These are phyloP conservation scores for Flaveria linearis DNA, from an alignment of 129 eudicot genomes.

Conservation along the genomic window DNA sequence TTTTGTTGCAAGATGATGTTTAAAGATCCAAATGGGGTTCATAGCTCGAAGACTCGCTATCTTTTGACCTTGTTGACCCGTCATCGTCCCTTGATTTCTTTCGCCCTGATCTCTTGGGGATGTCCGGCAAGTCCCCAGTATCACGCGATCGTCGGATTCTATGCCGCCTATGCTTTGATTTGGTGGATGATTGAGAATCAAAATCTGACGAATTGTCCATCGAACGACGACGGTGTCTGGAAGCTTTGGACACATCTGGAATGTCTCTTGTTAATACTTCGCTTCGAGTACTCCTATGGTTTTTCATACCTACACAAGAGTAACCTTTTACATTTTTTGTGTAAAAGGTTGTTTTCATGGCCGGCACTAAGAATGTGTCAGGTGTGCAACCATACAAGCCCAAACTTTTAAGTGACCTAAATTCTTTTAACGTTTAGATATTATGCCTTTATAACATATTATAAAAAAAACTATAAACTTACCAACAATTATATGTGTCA, in stretches of 20 bases:
- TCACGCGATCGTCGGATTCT: conserved; percentile 21
- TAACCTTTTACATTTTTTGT: too few relatives aligned
- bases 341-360: too few relatives aligned
- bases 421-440: too few relatives aligned
- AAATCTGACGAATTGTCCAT: conserved; percentile 22
- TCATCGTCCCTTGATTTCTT: conserved; percentile 31
- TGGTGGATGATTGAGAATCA: conserved; percentile 12
- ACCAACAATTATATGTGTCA: too few relatives aligned
- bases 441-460: too few relatives aligned
- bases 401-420: too few relatives aligned
- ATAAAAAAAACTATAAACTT: too few relatives aligned
- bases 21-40: conserved; percentile 4
- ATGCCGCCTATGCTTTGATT: conserved; percentile 22
- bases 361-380: too few relatives aligned
- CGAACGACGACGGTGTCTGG: conserved; percentile 33
- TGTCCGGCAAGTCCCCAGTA: conserved; percentile 22
- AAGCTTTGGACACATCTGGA: conserved; percentile 21
- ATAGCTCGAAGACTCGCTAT: conserved; percentile 18
- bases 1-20: conserved; percentile 25
- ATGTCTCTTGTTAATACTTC: conserved; percentile 26
- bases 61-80: conserved; percentile 35
- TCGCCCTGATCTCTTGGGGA: conserved; percentile 32
- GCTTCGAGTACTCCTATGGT: conserved; percentile 37
- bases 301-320: conserved; percentile 13
- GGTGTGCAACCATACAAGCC: too few relatives aligned